These are phyloP conservation scores for Penicillium samsonianum DNA, from an alignment of 495 filamentous ascomycete species.

Conservation along the genomic window DNA sequence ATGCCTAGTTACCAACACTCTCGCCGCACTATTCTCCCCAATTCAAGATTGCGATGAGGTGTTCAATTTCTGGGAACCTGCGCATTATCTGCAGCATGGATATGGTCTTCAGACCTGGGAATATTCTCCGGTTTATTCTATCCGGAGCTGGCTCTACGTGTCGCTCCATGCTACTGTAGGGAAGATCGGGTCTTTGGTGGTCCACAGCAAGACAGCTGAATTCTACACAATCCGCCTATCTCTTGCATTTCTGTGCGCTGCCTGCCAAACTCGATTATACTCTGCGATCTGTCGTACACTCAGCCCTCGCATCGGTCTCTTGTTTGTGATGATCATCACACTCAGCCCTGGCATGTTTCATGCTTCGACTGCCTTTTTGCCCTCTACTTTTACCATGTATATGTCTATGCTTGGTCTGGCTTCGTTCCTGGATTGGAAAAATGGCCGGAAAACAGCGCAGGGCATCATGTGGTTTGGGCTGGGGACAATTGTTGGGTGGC, in stretches of 20 bases:
- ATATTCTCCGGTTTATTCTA: slow-evolving; percentile 93
- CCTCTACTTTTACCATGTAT: slow-evolving; percentile 97
- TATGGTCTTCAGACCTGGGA: slow-evolving; percentile 98
- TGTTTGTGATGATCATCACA: slow-evolving; percentile 75
- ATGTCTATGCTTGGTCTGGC: slow-evolving; percentile 82
- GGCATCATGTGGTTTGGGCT: slow-evolving; percentile 91
- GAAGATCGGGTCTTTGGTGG: slow-evolving; percentile 62
- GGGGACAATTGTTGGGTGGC: slow-evolving; percentile 92
- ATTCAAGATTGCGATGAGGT: slow-evolving; percentile 99
- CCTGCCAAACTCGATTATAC: slow-evolving; percentile 80
- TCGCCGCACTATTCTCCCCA: slow-evolving; percentile 81
- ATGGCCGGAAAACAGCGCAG: slow-evolving; percentile 70
- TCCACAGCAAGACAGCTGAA: slow-evolving; percentile 61
- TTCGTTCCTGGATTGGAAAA: slow-evolving; percentile 83
- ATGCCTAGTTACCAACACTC: slow-evolving; percentile 67
- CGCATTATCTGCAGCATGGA: slow-evolving; percentile 90
- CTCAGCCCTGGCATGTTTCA: slow-evolving; percentile 92
- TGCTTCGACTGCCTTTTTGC: slow-evolving; percentile 81
- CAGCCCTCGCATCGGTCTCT: slow-evolving; percentile 75
- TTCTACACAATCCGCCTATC: slow-evolving; percentile 83
- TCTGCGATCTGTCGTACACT: slow-evolving; percentile 69
- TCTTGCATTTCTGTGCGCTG: slow-evolving; percentile 73
- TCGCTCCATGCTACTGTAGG: slow-evolving; percentile 76
- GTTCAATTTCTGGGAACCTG: slow-evolving; percentile 99
- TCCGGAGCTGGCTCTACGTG: slow-evolving; percentile 94